Conservation (phyloP, 352 stramenopile genomes). For the Pythium aphanidermatum region DNA sequence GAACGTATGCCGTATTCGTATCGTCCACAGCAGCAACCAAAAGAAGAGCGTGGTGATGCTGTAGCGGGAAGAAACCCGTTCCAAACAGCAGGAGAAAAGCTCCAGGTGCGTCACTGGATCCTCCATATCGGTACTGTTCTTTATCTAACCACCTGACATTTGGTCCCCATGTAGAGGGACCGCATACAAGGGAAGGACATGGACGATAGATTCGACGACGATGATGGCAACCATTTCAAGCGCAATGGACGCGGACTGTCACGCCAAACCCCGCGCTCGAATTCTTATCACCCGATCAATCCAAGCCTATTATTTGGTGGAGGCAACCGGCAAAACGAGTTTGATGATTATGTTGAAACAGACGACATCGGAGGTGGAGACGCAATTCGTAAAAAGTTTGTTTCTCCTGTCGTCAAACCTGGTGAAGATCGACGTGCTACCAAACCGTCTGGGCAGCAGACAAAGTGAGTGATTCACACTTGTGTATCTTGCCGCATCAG, state of each 20-base stretch:
- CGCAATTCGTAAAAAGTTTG: conserved; percentile 65
- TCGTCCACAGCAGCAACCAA: conserved; percentile 2
- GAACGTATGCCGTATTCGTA: conserved; percentile 4
- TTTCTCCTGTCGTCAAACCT: conserved; percentile 41
- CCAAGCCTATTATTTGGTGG: conserved; percentile 53
- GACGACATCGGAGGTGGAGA: too few relatives aligned
- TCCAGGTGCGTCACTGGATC: conserved; percentile 59
- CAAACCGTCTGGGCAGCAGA: conserved; percentile 8
- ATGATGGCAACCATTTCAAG: conserved; percentile 16
- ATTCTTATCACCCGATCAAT: conserved; percentile 73
- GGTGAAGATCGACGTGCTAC: conserved; percentile 17
- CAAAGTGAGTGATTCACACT: conserved; percentile 4
- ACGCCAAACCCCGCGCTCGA: conserved; percentile 22
- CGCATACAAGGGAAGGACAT: conserved; percentile 15
- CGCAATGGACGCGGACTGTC: conserved; percentile 20
- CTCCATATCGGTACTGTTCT: too few relatives aligned
- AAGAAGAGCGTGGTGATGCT: not conserved
- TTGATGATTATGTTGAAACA: conserved; percentile 21
- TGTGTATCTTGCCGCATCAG: too few relatives aligned
- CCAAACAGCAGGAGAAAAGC: conserved; percentile 57
- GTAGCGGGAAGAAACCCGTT: conserved; percentile 41
- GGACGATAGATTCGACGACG: conserved; percentile 30
- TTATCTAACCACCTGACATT: too few relatives aligned
- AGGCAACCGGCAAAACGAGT: conserved; percentile 19
- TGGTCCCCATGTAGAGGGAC: conserved; percentile 15